A percentile compares a stretch with the other conserved stretches of the same genome.
These are phyloP conservation scores for Candida patagonica DNA, from an alignment of 805 yeast species.

Conservation along the genomic window DNA sequence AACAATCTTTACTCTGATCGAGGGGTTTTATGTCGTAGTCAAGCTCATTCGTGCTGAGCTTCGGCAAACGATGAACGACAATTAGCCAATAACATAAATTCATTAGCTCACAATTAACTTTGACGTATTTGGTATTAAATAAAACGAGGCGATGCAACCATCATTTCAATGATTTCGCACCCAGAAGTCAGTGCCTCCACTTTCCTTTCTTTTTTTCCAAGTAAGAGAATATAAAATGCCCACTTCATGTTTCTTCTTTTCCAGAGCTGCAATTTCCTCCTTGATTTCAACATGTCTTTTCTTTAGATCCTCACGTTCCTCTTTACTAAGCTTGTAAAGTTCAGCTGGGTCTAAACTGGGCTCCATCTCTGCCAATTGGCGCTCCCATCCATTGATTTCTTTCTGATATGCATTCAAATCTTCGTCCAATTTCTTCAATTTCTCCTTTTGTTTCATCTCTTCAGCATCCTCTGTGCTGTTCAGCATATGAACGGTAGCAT, in stretches of 20 bases:
- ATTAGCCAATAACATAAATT: neutral
- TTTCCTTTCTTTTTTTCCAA: constrained; percentile 13
- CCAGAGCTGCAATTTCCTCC: constrained; percentile 5
- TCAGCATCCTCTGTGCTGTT: no score
- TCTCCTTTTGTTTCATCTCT: constrained; percentile 2
- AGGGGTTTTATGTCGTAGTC: constrained; percentile 30
- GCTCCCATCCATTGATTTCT: neutral
- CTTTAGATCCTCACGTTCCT: constrained; percentile 1
- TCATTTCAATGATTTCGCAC: constrained; percentile 3
- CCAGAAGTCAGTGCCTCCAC: constrained; percentile 10
- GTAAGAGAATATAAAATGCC: constrained; percentile 14
- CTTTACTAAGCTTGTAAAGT: neutral
- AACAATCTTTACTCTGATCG: constrained; percentile 53
- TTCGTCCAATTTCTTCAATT: constrained; percentile 6
- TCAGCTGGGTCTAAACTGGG: constrained; percentile 3
- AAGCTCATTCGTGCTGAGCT: constrained; percentile 2
- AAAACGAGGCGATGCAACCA: neutral
- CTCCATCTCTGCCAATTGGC: neutral
- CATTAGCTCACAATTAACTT: neutral
- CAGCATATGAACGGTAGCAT: neutral
- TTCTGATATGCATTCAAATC: constrained; percentile 3
- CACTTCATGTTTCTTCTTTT: constrained; percentile 15
- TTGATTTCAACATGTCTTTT: constrained; percentile 7
- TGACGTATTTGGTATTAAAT: neutral
- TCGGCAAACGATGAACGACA: neutral